phyloP scores from a whole-genome alignment of 129 eudicot species.

The Helianthus annuus region DNA sequence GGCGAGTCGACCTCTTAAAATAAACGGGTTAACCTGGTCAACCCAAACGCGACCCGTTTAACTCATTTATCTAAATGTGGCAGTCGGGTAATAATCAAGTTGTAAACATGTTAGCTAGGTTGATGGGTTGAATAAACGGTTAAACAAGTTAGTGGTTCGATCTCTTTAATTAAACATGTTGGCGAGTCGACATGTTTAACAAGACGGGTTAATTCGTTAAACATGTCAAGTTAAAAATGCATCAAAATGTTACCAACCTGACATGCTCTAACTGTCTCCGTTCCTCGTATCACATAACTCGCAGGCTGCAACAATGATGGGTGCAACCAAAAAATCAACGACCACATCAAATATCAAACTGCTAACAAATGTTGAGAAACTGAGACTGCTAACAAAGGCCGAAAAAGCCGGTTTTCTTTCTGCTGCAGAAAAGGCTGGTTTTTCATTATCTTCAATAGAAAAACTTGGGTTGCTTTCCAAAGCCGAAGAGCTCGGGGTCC shows the following conservation, averaged over 20 bases:
- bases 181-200: no score
- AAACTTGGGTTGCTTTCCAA: constrained; percentile 75
- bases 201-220: no score
- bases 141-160: no score
- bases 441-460: constrained; percentile 79
- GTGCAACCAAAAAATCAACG: constrained; percentile 28
- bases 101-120: no score
- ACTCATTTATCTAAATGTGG: no score
- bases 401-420: constrained; percentile 91
- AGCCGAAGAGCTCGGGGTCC: constrained; percentile 90
- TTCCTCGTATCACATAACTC: constrained; percentile 14
- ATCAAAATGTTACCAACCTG: background rate
- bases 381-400: constrained; percentile 83
- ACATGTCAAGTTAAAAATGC: no score
- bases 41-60: no score
- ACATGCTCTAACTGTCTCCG: background rate
- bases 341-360: constrained; percentile 56
- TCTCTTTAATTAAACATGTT: no score
- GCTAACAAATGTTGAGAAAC: constrained; percentile 75
- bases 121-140: no score
- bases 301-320: constrained; percentile 44
- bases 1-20: no score
- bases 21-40: no score
- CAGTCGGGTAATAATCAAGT: no score
- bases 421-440: constrained; percentile 73